These are phyloP conservation scores for Oryza coarctata DNA, from an alignment of 176 grass and related monocot species.

Conservation along the genomic window DNA sequence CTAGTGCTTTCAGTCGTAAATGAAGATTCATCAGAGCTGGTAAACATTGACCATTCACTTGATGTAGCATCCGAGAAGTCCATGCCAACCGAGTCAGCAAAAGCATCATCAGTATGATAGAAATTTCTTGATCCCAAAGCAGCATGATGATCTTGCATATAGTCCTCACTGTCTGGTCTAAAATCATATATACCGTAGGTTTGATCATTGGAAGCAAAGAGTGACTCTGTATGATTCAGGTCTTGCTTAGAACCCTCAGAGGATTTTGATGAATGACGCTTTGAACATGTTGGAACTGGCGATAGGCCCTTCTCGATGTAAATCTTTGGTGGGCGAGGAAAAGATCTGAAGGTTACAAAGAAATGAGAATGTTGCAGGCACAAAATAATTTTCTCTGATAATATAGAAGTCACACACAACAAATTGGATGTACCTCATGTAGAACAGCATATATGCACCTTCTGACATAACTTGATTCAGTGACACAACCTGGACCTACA, in stretches of 20 bases:
- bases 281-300: conserved; percentile 39
- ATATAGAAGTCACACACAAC: background rate
- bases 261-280: conserved; percentile 51
- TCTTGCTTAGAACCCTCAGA: conserved; percentile 58
- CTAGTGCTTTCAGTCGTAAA: conserved; percentile 98
- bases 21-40: conserved; percentile 95
- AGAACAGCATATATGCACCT: conserved; percentile 99
- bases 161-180: conserved; percentile 45
- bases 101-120: conserved; percentile 48
- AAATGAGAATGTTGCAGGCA: conserved; percentile 27
- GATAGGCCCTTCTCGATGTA: conserved; percentile 59
- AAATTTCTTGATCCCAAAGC: conserved; percentile 43
- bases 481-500: conserved; percentile 79
- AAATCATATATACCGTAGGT: conserved; percentile 56
- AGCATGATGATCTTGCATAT: conserved; percentile 35
- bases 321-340: conserved; percentile 72
- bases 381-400: background rate
- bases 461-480: conserved; percentile 98
- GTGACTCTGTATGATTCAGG: conserved; percentile 35
- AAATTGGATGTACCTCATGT: conserved; percentile 55
- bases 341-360: conserved; percentile 63
- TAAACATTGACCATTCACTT: conserved; percentile 95
- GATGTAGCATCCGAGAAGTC: conserved; percentile 92
- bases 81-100: conserved; percentile 48
- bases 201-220: conserved; percentile 40